Percentiles rank a stretch among this genome's conserved stretches.
Evolutionary conservation across 495 filamentous ascomycete genomes (phyloP).

Genomic region (Penicillium cosmopolitanum): DNA sequence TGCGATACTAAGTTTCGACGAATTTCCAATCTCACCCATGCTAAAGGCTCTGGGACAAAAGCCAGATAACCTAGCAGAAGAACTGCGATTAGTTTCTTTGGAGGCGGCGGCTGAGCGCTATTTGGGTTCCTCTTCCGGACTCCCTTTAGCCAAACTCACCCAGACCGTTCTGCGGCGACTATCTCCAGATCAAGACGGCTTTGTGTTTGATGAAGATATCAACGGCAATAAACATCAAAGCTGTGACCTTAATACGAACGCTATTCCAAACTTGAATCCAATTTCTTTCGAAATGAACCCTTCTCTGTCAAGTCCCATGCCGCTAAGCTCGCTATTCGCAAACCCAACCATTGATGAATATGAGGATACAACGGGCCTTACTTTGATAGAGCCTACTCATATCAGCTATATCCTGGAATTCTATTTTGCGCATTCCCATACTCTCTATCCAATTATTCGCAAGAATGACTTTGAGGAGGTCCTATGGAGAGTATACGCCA

Average conservation of each 20-base stretch:
- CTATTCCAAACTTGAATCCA: conserved; percentile 16
- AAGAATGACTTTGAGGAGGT: conserved; percentile 32
- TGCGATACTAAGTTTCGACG: background rate
- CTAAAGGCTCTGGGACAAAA: conserved; percentile 6
- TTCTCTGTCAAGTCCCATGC: conserved; percentile 22
- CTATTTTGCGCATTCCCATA: conserved; percentile 48
- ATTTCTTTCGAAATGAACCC: conserved; percentile 20
- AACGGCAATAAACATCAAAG: conserved; percentile 19
- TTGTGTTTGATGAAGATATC: conserved; percentile 35
- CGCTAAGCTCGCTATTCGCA: conserved; percentile 24
- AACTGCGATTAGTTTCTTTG: conserved; percentile 37
- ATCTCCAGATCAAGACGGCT: conserved; percentile 48
- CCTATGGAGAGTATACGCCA: conserved; percentile 31
- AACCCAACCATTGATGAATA: conserved; percentile 20
- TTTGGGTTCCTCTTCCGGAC: conserved; percentile 41
- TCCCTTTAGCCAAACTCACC: conserved; percentile 44
- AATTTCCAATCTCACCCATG: conserved; percentile 7
- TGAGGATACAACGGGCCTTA: conserved; percentile 22
- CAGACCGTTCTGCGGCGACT: conserved; percentile 47
- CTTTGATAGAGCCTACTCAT: conserved; percentile 27
- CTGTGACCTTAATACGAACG: conserved; percentile 12
- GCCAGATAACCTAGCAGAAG: conserved; percentile 30
- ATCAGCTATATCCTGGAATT: conserved; percentile 37
- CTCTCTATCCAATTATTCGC: conserved; percentile 42
- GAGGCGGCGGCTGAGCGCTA: conserved; percentile 45